Percentiles rank a stretch among this genome's conserved stretches.
phyloP scores from a whole-genome alignment of 371 early-diverging fungal species.

The Lichtheimia ramosa region DNA sequence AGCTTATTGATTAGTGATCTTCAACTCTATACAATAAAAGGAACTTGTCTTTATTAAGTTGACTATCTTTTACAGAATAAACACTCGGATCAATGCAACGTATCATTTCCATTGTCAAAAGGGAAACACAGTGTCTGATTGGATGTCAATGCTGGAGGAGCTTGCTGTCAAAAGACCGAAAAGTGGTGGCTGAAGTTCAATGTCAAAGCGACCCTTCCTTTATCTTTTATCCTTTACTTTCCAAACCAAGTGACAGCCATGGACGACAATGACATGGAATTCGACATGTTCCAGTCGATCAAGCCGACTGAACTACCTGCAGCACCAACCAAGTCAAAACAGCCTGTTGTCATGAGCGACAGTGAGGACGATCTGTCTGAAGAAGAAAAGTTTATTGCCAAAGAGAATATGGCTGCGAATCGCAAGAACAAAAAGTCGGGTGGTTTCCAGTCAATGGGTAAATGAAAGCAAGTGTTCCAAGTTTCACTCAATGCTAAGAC shows the following conservation, averaged over 20 bases:
- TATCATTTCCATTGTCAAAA: no score
- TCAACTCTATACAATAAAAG: no score
- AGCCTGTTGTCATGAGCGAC: slow-evolving; percentile 14
- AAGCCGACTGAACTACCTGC: slow-evolving; percentile 9
- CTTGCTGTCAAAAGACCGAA: no score
- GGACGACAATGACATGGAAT: slow-evolving; percentile 9
- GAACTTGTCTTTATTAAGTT: no score
- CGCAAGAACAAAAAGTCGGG: slow-evolving; percentile 92
- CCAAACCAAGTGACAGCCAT: background rate
- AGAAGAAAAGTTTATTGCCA: slow-evolving; percentile 51
- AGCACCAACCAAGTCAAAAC: background rate
- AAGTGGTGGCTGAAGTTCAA: no score
- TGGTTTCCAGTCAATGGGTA: slow-evolving; percentile 97
- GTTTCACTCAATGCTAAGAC: no score
- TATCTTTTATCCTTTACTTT: no score
- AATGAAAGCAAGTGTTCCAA: slow-evolving; percentile 4
- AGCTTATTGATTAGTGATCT: slow-evolving; percentile 57
- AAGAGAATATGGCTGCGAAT: slow-evolving; percentile 64
- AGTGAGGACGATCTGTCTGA: slow-evolving; percentile 40
- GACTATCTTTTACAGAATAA: no score
- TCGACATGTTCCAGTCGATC: slow-evolving; percentile 17
- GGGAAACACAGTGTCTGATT: no score
- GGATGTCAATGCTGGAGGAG: no score
- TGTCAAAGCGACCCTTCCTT: no score
- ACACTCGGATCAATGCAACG: no score